Conservation (phyloP, 352 stramenopile genomes). For the Globisporangium recalcitrans region DNA sequence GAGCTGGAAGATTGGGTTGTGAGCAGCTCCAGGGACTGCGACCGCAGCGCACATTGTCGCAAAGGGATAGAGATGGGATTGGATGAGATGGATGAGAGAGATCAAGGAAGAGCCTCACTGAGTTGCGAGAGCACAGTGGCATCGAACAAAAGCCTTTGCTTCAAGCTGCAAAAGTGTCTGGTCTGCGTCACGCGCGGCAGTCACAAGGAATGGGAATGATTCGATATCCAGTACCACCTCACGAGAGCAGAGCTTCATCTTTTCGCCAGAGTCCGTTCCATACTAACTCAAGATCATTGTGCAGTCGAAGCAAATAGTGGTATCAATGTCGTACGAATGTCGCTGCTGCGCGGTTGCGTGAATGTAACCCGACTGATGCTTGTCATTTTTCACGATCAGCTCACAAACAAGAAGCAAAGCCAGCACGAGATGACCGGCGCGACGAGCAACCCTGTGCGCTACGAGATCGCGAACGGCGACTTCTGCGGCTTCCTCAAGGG, state of each 20-base stretch:
- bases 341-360: not conserved
- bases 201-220: not conserved
- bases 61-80: not conserved
- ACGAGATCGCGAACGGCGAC: not conserved
- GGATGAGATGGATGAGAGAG: not conserved
- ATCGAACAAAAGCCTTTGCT: not conserved
- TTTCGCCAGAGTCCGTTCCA: not conserved
- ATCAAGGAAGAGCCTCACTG: not conserved
- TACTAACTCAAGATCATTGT: not conserved
- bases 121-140: not conserved
- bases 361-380: not conserved
- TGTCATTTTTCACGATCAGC: not conserved
- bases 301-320: no score
- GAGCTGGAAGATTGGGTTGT: slow-evolving; percentile 24
- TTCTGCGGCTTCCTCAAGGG: not conserved
- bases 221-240: no score
- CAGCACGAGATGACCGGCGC: not conserved
- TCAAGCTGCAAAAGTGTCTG: not conserved
- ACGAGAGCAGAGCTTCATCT: no score
- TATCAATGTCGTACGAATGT: not conserved
- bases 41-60: not conserved
- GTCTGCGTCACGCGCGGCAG: not conserved
- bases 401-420: not conserved
- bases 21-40: not conserved
- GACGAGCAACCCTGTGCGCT: not conserved